A percentile compares a stretch with the other conserved stretches of the same genome.
Conservation (phyloP, 108 stramenopile genomes). For the Stephanodiscus minutulus region DNA sequence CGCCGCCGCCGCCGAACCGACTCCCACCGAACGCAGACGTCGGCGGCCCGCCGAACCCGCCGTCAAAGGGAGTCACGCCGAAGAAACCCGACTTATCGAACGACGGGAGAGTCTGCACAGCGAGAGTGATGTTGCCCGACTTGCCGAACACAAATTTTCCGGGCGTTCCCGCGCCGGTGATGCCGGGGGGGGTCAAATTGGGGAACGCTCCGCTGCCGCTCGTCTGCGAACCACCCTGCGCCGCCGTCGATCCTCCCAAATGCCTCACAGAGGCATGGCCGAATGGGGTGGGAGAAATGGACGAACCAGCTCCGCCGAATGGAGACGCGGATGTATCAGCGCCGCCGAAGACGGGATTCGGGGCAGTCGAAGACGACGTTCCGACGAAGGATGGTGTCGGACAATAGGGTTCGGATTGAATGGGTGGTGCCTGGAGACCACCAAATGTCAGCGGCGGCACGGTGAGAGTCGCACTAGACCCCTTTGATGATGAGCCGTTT, state of each 20-base stretch:
- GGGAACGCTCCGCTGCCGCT: constrained; percentile 37
- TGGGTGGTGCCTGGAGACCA: constrained; percentile 6
- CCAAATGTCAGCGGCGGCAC: constrained; percentile 18
- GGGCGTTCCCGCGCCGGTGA: constrained; percentile 22
- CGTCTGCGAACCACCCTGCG: background rate
- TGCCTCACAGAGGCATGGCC: background rate
- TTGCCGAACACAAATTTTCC: constrained; percentile 49
- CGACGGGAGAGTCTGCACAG: constrained; percentile 20
- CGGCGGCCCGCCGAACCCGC: no score
- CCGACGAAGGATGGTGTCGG: constrained; percentile 37
- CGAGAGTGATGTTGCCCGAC: constrained; percentile 46
- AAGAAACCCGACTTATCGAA: constrained; percentile 29
- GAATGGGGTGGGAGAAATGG: constrained; percentile 9
- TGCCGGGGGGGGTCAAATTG: constrained; percentile 46
- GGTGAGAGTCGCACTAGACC: constrained; percentile 29
- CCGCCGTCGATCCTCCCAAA: constrained; percentile 5
- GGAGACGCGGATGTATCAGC: constrained; percentile 8
- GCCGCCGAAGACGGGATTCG: constrained; percentile 13
- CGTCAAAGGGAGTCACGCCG: constrained; percentile 6
- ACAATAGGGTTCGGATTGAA: constrained; percentile 33
- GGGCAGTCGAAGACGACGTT: background rate
- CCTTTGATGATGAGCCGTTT: constrained; percentile 7
- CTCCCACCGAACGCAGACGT: constrained; percentile 14
- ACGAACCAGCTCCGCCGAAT: constrained; percentile 11
- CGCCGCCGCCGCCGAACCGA: constrained; percentile 31